Evolutionary conservation across 225 moss, liverwort and hornwort genomes (phyloP), one percentile per base, ranked within the genome.

Genomic region (Lunularia cruciata): DNA sequence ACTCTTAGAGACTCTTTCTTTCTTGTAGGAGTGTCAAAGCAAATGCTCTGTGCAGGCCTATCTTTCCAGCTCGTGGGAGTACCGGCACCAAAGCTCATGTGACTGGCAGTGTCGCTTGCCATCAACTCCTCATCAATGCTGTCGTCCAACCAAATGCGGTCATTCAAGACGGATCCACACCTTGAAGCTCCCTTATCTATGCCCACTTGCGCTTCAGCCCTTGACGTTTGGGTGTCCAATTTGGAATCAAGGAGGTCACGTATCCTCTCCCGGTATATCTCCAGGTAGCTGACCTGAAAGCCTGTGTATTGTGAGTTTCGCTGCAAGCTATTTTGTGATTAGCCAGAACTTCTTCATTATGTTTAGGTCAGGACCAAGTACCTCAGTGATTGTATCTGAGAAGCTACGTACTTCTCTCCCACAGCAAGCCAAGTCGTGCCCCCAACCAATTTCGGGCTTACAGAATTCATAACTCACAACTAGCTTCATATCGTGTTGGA

Each of bases 221-320:
- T 64, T 77, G 72, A 63, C 34, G 47, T 73, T 60, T 66, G 76
- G 58, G 62, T 49, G 13, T 88, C 88, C 26, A 67, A 18, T 74
- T 75, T 90, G 12, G 8, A 75, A 63, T 64, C 77, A 56, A 90
- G 81, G 43, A 92, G 89, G 71, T 92, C 86, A 15, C 85, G 83
- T 63, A 88, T 80, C 72, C 85, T 86, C 48, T 86, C 92, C 80
- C 86, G 81, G 72, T 86, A 82, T 70, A 92, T 86, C 63, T 90
- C 92, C 79, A 92, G 69, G 67, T 88, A 90, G 77, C 90, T 90
- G 53, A 90, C 92, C 92, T 90, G 83, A n/a, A 27, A 43, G 16
- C 11, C 16, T 43, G 3, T 10, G 16, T 16, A 43, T 16, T 16
- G 3, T 43, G 43, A 43, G 43, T 1, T 43, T 16, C 43, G 3